These are phyloP conservation scores for Hypomontagnella monticulosa DNA, from an alignment of 495 filamentous ascomycete species.

Conservation along the genomic window DNA sequence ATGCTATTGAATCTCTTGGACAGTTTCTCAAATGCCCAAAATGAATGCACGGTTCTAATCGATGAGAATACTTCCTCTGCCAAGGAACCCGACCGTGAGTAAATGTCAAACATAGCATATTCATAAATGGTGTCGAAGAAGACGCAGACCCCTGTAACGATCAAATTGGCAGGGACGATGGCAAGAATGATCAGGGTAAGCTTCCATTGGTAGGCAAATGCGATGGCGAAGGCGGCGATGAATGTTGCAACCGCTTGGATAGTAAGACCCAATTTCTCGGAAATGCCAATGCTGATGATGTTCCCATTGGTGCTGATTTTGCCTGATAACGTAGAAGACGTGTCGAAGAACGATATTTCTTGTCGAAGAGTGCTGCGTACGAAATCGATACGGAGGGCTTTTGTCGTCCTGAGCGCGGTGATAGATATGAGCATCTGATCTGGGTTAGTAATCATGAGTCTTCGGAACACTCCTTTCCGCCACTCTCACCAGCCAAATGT, in stretches of 20 bases:
- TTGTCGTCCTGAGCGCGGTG: too few relatives aligned
- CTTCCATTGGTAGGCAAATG: constrained; percentile 56
- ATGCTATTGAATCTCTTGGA: too few relatives aligned
- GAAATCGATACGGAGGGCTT: too few relatives aligned
- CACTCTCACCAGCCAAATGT: too few relatives aligned
- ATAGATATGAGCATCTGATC: too few relatives aligned
- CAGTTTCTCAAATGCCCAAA: too few relatives aligned
- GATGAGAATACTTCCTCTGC: neutral
- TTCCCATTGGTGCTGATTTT: constrained; percentile 66
- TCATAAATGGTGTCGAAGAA: constrained; percentile 53
- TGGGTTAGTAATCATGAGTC: too few relatives aligned
- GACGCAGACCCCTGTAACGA: constrained; percentile 50
- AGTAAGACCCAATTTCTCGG: constrained; percentile 70
- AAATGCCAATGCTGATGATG: constrained; percentile 66
- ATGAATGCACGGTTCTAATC: too few relatives aligned
- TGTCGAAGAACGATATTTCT: too few relatives aligned
- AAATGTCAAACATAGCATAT: constrained; percentile 46
- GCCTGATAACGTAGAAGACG: constrained; percentile 61
- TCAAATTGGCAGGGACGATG: constrained; percentile 52
- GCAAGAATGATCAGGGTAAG: constrained; percentile 51
- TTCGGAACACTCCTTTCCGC: too few relatives aligned
- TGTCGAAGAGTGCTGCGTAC: too few relatives aligned
- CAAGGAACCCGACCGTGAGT: neutral
- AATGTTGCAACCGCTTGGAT: constrained; percentile 66
- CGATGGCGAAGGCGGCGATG: constrained; percentile 66